Evolutionary conservation across 192 early-diverging fungal genomes (phyloP).

Genomic region (Funneliformis mosseae): DNA sequence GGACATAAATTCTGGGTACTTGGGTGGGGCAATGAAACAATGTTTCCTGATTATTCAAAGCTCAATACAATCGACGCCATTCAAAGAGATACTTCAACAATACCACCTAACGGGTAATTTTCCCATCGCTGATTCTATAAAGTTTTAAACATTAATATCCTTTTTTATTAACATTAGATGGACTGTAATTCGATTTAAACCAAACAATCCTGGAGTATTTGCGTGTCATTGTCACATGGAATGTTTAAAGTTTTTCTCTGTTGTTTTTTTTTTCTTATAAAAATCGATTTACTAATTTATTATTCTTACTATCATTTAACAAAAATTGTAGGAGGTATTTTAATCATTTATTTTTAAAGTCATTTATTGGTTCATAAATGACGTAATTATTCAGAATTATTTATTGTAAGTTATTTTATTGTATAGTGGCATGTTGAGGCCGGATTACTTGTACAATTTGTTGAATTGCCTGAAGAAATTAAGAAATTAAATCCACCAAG

Average conservation of each 20-base stretch:
- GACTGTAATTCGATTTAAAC: conserved; percentile 41
- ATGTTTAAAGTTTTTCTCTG: not conserved
- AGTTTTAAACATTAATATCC: not conserved
- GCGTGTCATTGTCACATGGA: conserved; percentile 49
- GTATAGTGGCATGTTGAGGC: conserved; percentile 51
- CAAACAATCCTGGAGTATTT: conserved; percentile 53
- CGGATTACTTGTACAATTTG: conserved; percentile 48
- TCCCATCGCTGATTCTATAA: no score
- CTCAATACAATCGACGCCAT: conserved; percentile 43
- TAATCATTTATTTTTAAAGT: no score
- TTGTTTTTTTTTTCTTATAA: not conserved
- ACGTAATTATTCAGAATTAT: not conserved
- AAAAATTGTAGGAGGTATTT: not conserved
- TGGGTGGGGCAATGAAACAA: conserved; percentile 42
- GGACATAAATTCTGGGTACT: conserved; percentile 52
- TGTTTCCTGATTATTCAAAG: conserved; percentile 32
- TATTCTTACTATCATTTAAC: not conserved
- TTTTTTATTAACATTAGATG: conserved; percentile 34
- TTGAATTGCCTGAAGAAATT: conserved; percentile 41
- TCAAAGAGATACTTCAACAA: conserved; percentile 44
- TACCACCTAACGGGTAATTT: conserved; percentile 35
- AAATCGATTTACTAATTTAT: not conserved
- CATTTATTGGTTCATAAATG: no score
- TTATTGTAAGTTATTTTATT: no score
- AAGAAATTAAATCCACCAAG: conserved; percentile 37